Percentiles rank a stretch among this genome's conserved stretches.
Evolutionary conservation across 192 early-diverging fungal species (phyloP).

Genomic region (Martensiomyces pterosporus): DNA sequence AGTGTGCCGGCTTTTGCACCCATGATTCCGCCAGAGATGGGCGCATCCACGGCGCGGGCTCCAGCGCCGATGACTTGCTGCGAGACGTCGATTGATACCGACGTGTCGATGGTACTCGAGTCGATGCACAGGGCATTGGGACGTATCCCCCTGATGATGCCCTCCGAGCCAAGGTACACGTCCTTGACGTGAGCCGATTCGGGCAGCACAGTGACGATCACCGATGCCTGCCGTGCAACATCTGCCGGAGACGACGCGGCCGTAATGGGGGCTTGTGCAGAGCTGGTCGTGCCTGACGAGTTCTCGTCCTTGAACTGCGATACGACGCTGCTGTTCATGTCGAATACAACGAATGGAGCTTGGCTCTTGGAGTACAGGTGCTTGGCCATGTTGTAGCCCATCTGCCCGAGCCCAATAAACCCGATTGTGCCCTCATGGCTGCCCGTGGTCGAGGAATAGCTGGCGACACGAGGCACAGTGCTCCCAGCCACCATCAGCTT

Average conservation of each 20-base stretch:
- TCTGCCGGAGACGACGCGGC: constrained; percentile 64
- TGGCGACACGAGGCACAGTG: background rate
- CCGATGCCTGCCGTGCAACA: constrained; percentile 63
- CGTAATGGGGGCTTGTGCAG: constrained; percentile 42
- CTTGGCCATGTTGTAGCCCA: constrained; percentile 90
- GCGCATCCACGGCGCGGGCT: constrained; percentile 78
- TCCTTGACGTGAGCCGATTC: constrained; percentile 71
- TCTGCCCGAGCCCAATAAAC: constrained; percentile 83
- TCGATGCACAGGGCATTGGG: constrained; percentile 68
- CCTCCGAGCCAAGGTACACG: constrained; percentile 76
- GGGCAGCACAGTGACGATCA: constrained; percentile 92
- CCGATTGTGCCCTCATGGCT: constrained; percentile 10
- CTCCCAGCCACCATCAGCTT: no score
- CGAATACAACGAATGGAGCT: constrained; percentile 66
- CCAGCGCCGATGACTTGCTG: constrained; percentile 56
- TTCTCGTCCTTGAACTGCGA: constrained; percentile 54
- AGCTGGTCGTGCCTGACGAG: no score
- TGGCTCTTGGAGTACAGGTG: constrained; percentile 66
- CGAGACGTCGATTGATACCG: constrained; percentile 69
- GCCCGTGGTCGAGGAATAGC: constrained; percentile 2
- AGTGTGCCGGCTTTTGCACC: constrained; percentile 87
- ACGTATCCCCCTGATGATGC: constrained; percentile 56
- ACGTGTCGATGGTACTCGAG: constrained; percentile 89
- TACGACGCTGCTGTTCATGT: constrained; percentile 57
- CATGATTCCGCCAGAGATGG: constrained; percentile 90